phyloP scores from a whole-genome alignment of 1,139 yeast genomes.

The Pichia sp. region DNA sequence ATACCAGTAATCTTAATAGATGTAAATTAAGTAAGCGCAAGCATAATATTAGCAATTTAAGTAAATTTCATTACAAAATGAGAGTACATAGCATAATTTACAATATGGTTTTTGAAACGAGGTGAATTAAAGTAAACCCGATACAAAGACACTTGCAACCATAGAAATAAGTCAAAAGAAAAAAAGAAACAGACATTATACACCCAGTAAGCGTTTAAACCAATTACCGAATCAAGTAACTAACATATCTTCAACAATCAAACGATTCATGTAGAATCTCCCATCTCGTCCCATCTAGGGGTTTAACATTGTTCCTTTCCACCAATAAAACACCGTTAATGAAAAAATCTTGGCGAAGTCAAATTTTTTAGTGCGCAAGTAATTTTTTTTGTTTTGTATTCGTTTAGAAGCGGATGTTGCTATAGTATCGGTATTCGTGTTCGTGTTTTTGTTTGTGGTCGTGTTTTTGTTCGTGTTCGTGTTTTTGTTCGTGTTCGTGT shows the following conservation, averaged over 20 bases:
- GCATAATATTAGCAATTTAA: too few species aligned
- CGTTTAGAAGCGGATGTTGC: background rate
- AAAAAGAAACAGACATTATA: background rate
- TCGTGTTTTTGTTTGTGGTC: background rate
- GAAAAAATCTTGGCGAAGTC: too few species aligned
- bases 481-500: background rate
- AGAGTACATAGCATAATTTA: too few species aligned
- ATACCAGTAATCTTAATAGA: too few species aligned
- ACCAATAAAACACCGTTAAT: too few species aligned
- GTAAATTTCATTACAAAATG: too few species aligned
- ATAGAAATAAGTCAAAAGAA: background rate
- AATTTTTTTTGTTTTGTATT: background rate
- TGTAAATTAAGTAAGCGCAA: too few species aligned
- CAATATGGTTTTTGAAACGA: too few species aligned
- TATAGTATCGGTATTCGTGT: background rate
- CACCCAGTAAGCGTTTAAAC: background rate
- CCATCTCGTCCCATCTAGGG: background rate
- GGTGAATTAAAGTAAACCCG: too few species aligned
- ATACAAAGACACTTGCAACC: too few species aligned
- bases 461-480: too few species aligned
- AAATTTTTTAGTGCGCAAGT: background rate
- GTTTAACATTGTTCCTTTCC: background rate
- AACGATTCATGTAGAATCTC: background rate
- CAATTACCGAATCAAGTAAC: background rate
- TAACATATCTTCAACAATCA: too few species aligned